Conservation (phyloP, 352 stramenopile genomes). For the Phytophthora hybrid region DNA sequence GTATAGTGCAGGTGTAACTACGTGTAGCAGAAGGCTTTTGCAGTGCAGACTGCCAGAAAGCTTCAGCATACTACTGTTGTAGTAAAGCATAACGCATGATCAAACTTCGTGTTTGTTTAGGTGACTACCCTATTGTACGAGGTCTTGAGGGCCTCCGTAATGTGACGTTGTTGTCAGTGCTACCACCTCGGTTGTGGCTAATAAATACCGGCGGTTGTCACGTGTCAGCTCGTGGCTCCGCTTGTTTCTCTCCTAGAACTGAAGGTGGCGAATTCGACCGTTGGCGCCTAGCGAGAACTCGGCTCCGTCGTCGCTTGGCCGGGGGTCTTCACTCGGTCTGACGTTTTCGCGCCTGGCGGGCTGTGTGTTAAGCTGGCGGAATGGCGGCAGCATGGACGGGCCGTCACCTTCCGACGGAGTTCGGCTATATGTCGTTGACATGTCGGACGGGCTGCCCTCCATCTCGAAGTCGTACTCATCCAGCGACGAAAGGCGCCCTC, state of each 20-base stretch:
- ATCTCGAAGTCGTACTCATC: slow-evolving; percentile 66
- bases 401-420: slow-evolving; percentile 32
- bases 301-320: slow-evolving; percentile 38
- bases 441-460: slow-evolving; percentile 41
- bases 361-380: slow-evolving; percentile 51
- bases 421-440: slow-evolving; percentile 50
- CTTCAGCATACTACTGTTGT: too few species aligned
- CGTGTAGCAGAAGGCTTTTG: too few species aligned
- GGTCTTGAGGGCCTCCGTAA: slow-evolving; percentile 12
- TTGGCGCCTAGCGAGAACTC: slow-evolving; percentile 45
- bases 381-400: slow-evolving; percentile 56
- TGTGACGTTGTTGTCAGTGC: slow-evolving; percentile 16
- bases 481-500: slow-evolving; percentile 68
- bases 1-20: too few species aligned
- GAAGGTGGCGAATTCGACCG: slow-evolving; percentile 34
- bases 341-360: slow-evolving; percentile 60
- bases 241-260: slow-evolving; percentile 25
- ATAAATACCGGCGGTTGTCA: slow-evolving; percentile 42
- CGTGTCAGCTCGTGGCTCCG: slow-evolving; percentile 1
- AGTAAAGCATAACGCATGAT: too few species aligned
- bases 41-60: too few species aligned
- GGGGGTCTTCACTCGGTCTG: slow-evolving; percentile 42
- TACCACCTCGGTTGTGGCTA: slow-evolving; percentile 25
- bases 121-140: slow-evolving; percentile 17
- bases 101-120: neutral